Conservation (phyloP, 208 protist species). For the Trypanosoma cruzi region DNA sequence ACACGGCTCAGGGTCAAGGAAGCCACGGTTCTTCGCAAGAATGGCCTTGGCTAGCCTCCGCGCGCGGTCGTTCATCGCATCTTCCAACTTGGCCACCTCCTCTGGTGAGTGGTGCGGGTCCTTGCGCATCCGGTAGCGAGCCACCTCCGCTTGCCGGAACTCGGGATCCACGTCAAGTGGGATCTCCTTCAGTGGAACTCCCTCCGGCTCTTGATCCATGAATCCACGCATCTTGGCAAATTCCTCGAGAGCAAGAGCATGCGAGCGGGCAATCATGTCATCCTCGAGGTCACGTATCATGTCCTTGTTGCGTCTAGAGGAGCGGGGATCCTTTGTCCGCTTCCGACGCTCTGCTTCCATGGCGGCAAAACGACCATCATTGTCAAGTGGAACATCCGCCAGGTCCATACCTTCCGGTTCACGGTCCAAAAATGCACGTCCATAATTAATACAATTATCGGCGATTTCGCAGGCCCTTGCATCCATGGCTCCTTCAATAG, state of each 20-base stretch:
- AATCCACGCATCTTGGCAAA: conserved; percentile 72
- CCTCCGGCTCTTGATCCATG: conserved; percentile 79
- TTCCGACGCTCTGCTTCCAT: conserved; percentile 80
- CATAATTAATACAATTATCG: conserved; percentile 70
- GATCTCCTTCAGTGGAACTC: conserved; percentile 67
- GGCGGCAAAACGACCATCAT: conserved; percentile 50
- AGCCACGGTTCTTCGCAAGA: conserved; percentile 58
- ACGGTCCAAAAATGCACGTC: conserved; percentile 75
- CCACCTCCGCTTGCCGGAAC: conserved; percentile 59
- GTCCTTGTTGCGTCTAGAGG: conserved; percentile 60
- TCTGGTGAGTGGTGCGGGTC: conserved; percentile 41
- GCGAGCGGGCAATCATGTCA: conserved; percentile 74
- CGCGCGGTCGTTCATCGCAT: conserved; percentile 70
- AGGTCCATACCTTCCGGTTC: conserved; percentile 87
- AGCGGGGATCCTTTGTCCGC: conserved; percentile 50
- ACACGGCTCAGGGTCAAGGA: conserved; percentile 78
- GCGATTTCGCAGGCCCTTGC: conserved; percentile 48
- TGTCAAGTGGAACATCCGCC: conserved; percentile 76
- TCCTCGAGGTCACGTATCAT: conserved; percentile 63
- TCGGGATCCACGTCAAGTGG: conserved; percentile 67
- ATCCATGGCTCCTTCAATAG: conserved; percentile 68
- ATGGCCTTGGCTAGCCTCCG: conserved; percentile 62
- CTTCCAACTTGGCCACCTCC: conserved; percentile 59
- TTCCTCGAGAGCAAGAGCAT: conserved; percentile 63
- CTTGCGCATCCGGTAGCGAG: conserved; percentile 64